phyloP scores from a whole-genome alignment of 2,329 filamentous ascomycete species.

The Aphanoascus verrucosus region DNA sequence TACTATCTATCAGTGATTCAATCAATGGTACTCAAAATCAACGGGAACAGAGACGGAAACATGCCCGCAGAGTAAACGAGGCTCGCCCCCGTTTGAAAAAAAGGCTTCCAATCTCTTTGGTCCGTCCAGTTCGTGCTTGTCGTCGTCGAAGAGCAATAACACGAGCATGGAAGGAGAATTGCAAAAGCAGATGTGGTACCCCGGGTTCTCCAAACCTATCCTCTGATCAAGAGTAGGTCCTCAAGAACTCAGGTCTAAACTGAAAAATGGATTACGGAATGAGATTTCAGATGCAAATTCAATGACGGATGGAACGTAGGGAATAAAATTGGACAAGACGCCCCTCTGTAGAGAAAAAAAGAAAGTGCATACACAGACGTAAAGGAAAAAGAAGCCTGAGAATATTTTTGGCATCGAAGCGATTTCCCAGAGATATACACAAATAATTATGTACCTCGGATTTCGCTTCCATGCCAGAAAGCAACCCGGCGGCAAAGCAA shows the following conservation, averaged over 20 bases:
- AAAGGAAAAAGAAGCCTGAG: conserved; percentile 6
- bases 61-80: not conserved
- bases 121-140: no score
- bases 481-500: no score
- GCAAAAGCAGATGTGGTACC: no score
- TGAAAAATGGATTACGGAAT: conserved; percentile 1
- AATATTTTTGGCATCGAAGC: conserved; percentile 4
- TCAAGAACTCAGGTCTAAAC: not conserved
- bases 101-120: no score
- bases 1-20: not conserved
- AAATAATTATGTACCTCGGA: not conserved
- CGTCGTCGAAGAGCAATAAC: no score
- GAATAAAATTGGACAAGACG: conserved; percentile 13
- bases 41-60: not conserved
- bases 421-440: conserved; percentile 6
- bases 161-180: no score
- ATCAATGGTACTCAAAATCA: not conserved
- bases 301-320: conserved; percentile 8
- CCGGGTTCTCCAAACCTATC: no score
- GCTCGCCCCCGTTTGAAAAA: no score
- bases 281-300: conserved; percentile 3
- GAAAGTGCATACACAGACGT: conserved; percentile 10
- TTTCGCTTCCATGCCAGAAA: conserved; percentile 8
- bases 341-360: conserved; percentile 6
- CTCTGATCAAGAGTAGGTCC: not conserved